Conservation (phyloP, 495 filamentous ascomycete species). For the Xylaria sp. region DNA sequence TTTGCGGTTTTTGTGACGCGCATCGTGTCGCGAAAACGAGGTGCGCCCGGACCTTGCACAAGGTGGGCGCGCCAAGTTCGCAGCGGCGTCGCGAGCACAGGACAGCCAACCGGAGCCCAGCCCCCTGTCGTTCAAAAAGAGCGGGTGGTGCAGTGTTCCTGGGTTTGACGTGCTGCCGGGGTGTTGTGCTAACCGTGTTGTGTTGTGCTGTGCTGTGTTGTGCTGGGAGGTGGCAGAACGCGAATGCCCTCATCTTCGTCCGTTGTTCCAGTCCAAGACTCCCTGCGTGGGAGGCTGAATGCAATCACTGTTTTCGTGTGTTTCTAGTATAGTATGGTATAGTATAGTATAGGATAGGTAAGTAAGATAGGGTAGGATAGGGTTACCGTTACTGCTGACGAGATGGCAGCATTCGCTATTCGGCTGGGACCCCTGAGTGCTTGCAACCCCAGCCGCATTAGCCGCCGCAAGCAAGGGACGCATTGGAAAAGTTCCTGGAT, state of each 20-base stretch:
- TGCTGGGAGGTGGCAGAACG: background rate
- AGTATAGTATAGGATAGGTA: too few species aligned
- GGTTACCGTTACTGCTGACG: constrained; percentile 6
- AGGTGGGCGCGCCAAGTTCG: constrained; percentile 4
- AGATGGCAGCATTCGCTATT: constrained; percentile 9
- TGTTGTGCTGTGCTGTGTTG: too few species aligned
- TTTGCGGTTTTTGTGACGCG: constrained; percentile 30
- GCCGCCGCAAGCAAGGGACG: constrained; percentile 14
- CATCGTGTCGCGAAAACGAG: constrained; percentile 26
- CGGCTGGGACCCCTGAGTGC: constrained; percentile 22
- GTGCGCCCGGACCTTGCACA: constrained; percentile 24
- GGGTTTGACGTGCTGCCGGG: constrained; percentile 24
- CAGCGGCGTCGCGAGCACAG: background rate
- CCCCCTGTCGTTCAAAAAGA: constrained; percentile 13
- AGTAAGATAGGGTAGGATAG: too few species aligned
- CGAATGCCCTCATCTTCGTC: constrained; percentile 16
- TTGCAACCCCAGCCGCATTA: constrained; percentile 27
- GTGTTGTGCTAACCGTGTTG: too few species aligned
- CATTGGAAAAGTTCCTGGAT: constrained; percentile 22
- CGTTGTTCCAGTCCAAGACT: background rate
- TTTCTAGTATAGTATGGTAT: too few species aligned
- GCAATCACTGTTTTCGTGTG: constrained; percentile 4
- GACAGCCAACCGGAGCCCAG: background rate
- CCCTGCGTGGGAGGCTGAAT: background rate
- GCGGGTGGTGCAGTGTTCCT: constrained; percentile 14